A percentile compares a stretch with the other conserved stretches of the same genome.
These are phyloP conservation scores for Cyberlindnera euphorbiiphila DNA, from an alignment of 805 yeast species.

Conservation along the genomic window DNA sequence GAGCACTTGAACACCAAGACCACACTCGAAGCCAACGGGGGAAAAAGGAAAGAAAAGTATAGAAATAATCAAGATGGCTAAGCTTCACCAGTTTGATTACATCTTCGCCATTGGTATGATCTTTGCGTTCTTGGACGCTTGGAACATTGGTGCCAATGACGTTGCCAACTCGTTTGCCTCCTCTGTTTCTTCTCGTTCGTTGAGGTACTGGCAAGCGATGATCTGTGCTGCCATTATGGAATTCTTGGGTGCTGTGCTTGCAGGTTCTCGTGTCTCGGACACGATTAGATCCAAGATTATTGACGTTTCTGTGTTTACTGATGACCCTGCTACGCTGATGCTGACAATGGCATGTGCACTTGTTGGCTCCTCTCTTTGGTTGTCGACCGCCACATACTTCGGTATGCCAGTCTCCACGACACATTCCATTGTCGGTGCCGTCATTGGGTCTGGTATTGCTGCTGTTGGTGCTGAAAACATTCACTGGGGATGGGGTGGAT, in stretches of 20 bases:
- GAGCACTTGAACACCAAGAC: too few relatives aligned
- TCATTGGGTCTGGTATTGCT: slow-evolving; percentile 73
- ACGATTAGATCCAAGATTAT: slow-evolving; percentile 66
- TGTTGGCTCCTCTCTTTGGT: slow-evolving; percentile 70
- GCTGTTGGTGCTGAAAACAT: slow-evolving; percentile 59
- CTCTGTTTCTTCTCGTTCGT: slow-evolving; percentile 64
- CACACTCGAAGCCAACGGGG: too few relatives aligned
- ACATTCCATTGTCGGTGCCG: slow-evolving; percentile 73
- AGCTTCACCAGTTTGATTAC: slow-evolving; percentile 50
- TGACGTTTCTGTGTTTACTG: slow-evolving; percentile 43
- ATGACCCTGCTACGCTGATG: slow-evolving; percentile 69
- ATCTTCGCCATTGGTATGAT: slow-evolving; percentile 65
- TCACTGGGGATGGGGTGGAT: slow-evolving; percentile 75
- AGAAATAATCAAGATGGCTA: slow-evolving; percentile 6
- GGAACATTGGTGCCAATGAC: slow-evolving; percentile 79
- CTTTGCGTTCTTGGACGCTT: slow-evolving; percentile 75
- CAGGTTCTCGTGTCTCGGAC: slow-evolving; percentile 70
- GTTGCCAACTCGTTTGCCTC: slow-evolving; percentile 80
- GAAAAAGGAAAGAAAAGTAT: too few relatives aligned
- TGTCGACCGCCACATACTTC: slow-evolving; percentile 58
- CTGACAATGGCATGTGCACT: slow-evolving; percentile 72
- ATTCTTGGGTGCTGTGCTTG: slow-evolving; percentile 69
- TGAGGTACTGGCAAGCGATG: slow-evolving; percentile 76
- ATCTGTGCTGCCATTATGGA: slow-evolving; percentile 65
- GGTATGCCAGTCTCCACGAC: slow-evolving; percentile 84